Conservation (phyloP, 768 basidiomycete genomes). For the Tricholoma sp. region DNA sequence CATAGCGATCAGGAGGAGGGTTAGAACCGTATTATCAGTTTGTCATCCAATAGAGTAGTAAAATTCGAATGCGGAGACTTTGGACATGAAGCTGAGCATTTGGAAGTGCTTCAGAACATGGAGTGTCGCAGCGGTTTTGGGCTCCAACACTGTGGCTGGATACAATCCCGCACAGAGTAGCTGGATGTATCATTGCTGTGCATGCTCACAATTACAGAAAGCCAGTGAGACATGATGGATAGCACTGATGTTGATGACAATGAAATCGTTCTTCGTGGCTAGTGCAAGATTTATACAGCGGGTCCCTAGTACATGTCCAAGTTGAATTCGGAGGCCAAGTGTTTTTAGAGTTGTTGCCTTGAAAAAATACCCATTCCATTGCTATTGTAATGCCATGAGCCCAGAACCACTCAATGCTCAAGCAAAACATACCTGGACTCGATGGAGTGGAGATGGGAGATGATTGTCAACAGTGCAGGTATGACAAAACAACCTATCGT, state of each 20-base stretch:
- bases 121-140: background rate
- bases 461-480: background rate
- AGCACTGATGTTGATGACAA: background rate
- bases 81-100: conserved; percentile 8
- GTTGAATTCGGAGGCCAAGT: background rate
- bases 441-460: background rate
- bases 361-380: background rate
- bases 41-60: conserved; percentile 5
- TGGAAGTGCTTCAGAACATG: conserved; percentile 2
- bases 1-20: conserved; percentile 11
- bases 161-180: background rate
- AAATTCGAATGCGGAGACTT: conserved; percentile 9
- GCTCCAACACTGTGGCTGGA: background rate
- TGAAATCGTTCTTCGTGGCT: background rate
- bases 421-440: background rate
- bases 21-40: conserved; percentile 6
- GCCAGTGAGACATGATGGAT: background rate
- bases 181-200: background rate
- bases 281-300: background rate
- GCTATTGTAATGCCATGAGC: background rate
- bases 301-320: background rate
- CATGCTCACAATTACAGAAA: background rate
- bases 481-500: background rate
- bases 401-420: background rate
- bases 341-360: background rate